Percentiles rank a stretch among this genome's conserved stretches.
phyloP scores from a whole-genome alignment of 1,139 yeast species.

The Yamadazyma triangularis region DNA sequence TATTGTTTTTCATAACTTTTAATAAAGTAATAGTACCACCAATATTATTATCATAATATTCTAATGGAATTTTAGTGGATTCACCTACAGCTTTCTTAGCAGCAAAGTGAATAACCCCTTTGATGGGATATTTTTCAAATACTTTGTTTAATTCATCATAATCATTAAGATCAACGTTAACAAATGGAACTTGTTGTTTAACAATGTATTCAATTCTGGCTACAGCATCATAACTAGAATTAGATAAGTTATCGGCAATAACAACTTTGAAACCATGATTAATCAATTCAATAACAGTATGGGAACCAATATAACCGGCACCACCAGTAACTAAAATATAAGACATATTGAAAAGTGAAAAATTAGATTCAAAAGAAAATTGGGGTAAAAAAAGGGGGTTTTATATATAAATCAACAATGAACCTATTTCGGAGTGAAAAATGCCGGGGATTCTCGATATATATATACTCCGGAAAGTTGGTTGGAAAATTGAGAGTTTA shows the following conservation, averaged over 20 bases:
- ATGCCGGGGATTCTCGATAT: conserved; percentile 2
- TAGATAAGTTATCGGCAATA: conserved; percentile 65
- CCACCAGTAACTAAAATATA: conserved; percentile 79
- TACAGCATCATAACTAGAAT: conserved; percentile 66
- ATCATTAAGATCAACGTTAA: conserved; percentile 57
- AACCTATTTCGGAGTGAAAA: no score
- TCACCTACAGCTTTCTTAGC: conserved; percentile 86
- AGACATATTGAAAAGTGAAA: no score
- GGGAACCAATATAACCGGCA: conserved; percentile 86
- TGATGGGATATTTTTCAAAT: conserved; percentile 46
- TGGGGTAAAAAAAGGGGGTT: no score
- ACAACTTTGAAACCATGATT: conserved; percentile 66
- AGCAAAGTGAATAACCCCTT: conserved; percentile 77
- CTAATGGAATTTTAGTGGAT: conserved; percentile 67
- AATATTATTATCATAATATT: conserved; percentile 67
- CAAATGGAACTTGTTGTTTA: conserved; percentile 49
- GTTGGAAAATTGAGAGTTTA: no score
- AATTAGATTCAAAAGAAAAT: no score
- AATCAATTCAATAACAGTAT: conserved; percentile 65
- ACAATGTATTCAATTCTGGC: conserved; percentile 59
- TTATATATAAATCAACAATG: no score
- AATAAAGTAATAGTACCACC: conserved; percentile 60
- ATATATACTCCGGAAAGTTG: conserved; percentile 2
- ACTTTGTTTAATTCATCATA: conserved; percentile 42
- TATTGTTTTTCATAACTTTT: conserved; percentile 43